These are phyloP conservation scores for Tolypocladium ophioglossoides DNA, from an alignment of 2,329 filamentous ascomycete genomes.

Conservation along the genomic window DNA sequence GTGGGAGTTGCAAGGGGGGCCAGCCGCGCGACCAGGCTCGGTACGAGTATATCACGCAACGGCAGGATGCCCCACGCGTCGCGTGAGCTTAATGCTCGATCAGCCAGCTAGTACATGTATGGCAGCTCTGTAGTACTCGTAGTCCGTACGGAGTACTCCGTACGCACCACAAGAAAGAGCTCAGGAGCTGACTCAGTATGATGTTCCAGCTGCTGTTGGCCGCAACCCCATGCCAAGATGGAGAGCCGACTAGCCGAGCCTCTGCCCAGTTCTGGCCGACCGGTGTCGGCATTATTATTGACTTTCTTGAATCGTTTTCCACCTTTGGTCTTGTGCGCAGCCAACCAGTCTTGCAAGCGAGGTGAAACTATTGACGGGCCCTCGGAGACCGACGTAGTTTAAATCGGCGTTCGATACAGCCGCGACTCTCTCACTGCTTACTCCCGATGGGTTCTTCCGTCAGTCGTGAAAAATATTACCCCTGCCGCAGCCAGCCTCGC, in stretches of 20 bases:
- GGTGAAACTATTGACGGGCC: neutral
- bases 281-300: neutral
- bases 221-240: neutral
- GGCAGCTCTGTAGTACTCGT: too few species aligned
- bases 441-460: neutral
- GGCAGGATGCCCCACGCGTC: neutral
- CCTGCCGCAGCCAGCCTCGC: neutral
- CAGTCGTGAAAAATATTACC: neutral
- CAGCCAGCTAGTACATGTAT: too few species aligned
- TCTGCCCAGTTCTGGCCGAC: neutral
- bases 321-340: neutral
- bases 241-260: neutral
- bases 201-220: neutral
- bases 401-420: neutral
- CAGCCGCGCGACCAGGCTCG: neutral
- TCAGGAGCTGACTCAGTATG: neutral
- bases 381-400: neutral
- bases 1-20: neutral
- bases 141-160: too few species aligned
- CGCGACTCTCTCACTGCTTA: neutral
- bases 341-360: neutral
- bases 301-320: neutral
- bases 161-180: neutral
- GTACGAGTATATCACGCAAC: neutral
- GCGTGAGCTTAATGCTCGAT: neutral